phyloP scores from a whole-genome alignment of 129 eudicot species.

The Logfia minima region DNA sequence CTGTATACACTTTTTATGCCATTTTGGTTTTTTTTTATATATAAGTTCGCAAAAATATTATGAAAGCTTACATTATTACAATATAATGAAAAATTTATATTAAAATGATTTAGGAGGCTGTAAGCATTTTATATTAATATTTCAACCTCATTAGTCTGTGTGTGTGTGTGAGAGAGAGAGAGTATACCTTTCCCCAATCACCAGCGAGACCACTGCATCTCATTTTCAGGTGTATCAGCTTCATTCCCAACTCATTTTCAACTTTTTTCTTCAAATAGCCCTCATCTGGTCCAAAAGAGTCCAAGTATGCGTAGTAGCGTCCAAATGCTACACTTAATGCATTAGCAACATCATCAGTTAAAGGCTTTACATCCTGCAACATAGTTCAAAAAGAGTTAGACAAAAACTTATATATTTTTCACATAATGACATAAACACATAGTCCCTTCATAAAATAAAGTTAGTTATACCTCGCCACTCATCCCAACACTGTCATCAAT shows the following conservation, averaged over 20 bases:
- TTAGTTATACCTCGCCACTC: slow-evolving; percentile 77
- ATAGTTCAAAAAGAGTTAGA: slow-evolving; percentile 9
- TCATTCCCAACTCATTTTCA: slow-evolving; percentile 77
- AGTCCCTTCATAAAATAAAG: neutral
- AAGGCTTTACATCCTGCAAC: slow-evolving; percentile 77
- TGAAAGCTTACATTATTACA: neutral
- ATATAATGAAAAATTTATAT: neutral
- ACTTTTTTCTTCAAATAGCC: slow-evolving; percentile 77
- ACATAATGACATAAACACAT: neutral
- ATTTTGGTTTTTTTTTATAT: neutral
- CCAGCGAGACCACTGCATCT: slow-evolving; percentile 85
- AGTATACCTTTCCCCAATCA: slow-evolving; percentile 92
- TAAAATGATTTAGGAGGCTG: neutral
- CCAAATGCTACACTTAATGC: slow-evolving; percentile 61
- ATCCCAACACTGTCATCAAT: slow-evolving; percentile 79
- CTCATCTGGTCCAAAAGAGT: slow-evolving; percentile 89
- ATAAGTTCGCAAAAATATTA: neutral
- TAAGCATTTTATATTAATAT: neutral
- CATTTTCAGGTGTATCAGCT: slow-evolving; percentile 86
- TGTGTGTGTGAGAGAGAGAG: slow-evolving; percentile 7
- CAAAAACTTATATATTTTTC: neutral
- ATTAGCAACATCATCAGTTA: slow-evolving; percentile 50
- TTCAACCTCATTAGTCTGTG: neutral
- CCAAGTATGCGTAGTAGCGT: slow-evolving; percentile 72
- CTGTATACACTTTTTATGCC: neutral